Base-by-base conservation (phyloP, 1,284 basidiomycete genomes). In the Ganoderma lucidum region DNA sequence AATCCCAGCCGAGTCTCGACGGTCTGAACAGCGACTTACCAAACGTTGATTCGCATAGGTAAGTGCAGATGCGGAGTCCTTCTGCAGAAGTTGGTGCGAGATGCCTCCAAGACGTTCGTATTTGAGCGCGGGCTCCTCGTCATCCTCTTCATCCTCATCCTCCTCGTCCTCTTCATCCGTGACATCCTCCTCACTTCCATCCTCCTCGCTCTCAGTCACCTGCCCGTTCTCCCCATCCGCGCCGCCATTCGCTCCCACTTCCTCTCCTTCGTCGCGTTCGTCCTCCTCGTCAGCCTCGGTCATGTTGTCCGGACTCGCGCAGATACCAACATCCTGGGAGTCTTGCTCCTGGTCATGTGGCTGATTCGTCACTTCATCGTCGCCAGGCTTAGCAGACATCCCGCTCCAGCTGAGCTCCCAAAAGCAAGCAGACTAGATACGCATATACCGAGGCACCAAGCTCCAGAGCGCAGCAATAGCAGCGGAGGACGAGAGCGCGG, bases 71-170 rank as follows among this genome's bases (percentile, higher is more conserved):
- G 92, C 94, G 23, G 93, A 93, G 78, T 99, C 97, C 78, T 93
- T 96, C 81, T 90, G 90, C 62, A 98, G 86, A n/a, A 98, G 82
- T 75, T 96, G 93, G 2, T 89, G 87, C 53, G 94, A 84, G 2
- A 89, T 84, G 6, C 94, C 94, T 56, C 88, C 87, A 64, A 99
- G 86, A 59, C 93, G 87, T 73, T 93, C 91, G 79, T 99, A 99
- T 79, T 99, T 99, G 77, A 99, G 87, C 0, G 94, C 88, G 3
- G 93, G 93, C 76, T 95, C 94, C n/a, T 93, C 91, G 19, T 93
- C 92, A 0, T 92, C 93, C 0, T 89, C 89, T 0, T 88, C 88
- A 0, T 87, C 86, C 0, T 89, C 87, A 0, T 87, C 87, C 0
- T 84, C 86, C 0, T 81, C 86, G 0, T 82, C 84, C 0, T 82